Conservation (phyloP, 148 eudicot genomes). For the Linanthus parryae region DNA sequence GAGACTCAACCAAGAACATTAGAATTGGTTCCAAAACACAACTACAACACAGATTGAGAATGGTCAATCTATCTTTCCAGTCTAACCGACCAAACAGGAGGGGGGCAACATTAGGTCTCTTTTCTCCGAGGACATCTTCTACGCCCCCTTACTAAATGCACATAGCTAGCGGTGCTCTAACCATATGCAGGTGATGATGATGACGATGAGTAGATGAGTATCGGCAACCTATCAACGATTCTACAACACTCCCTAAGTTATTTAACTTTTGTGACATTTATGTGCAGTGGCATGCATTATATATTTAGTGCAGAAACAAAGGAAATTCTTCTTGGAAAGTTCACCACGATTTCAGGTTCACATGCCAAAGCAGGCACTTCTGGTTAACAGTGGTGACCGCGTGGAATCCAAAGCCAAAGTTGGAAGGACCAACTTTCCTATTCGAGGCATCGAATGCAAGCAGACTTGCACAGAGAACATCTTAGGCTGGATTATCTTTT, state of each 20-base stretch:
- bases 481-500: conserved; percentile 28
- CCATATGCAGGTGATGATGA: no score
- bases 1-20: conserved; percentile 2
- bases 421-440: conserved; percentile 19
- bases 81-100: background rate
- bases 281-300: background rate
- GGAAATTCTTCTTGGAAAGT: conserved; percentile 11
- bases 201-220: no score
- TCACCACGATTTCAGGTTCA: conserved; percentile 39
- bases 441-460: conserved; percentile 21
- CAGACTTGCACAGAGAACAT: conserved; percentile 22
- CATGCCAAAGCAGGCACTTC: conserved; percentile 25
- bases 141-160: no score
- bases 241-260: no score
- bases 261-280: background rate
- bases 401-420: conserved; percentile 22
- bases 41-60: background rate
- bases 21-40: background rate
- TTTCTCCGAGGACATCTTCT: background rate
- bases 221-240: no score
- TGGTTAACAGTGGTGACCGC: conserved; percentile 18
- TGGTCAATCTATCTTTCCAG: background rate
- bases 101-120: background rate
- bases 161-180: no score
- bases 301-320: conserved; percentile 7